Base-by-base conservation (phyloP, 306 rosid species). In the Hippophae gyantsensis region DNA sequence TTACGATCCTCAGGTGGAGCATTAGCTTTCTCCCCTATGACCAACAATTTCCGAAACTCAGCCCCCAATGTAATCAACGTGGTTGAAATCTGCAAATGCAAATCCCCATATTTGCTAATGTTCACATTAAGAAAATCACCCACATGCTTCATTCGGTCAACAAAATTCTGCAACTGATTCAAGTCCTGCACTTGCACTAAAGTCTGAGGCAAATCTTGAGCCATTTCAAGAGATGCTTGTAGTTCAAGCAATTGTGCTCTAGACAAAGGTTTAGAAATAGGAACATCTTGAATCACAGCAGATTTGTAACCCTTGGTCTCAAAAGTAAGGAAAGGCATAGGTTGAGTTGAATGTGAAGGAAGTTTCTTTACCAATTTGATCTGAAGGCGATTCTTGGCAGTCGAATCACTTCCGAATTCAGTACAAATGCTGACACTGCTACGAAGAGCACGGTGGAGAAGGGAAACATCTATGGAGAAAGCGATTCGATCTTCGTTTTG, bases 171-270 rank as follows among this genome's bases (percentile, higher is more conserved):
- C 76, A 92, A 54, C 70, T 88, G 96, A 69, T 73, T 84, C 81
- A 83, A 64, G 73, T 87, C 95, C n/a, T 92, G 90, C 57, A 85
- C 86, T 83, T 87, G 98, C 61, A 92, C 85, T 49, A 92, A 86
- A 9, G 95, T 92, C 71, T 50, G 98, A 71, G 96, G 98, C 63
- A 87, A 65, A 68, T 85, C 96, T 46, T 92, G 99, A 5, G 96
- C 89, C 84, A 73, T 56, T 49, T 88, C 95, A 44, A 92, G 78
- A 13, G 96, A 88, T 53, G 42, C 75, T 51, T 85, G 96, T 60
- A 92, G 95, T 58, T 92, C 99, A 61, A 84, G 69, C 65, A 88
- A 74, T 42, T 88, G 88, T 61, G 72, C 72, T 62, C 88, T 70
- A 5, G 96, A 79, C 67, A 88, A 54, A 2, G 95, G 99, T 58